Evolutionary conservation across 2,329 filamentous ascomycete genomes (phyloP).

Genomic region (Pseudogymnoascus sp.): DNA sequence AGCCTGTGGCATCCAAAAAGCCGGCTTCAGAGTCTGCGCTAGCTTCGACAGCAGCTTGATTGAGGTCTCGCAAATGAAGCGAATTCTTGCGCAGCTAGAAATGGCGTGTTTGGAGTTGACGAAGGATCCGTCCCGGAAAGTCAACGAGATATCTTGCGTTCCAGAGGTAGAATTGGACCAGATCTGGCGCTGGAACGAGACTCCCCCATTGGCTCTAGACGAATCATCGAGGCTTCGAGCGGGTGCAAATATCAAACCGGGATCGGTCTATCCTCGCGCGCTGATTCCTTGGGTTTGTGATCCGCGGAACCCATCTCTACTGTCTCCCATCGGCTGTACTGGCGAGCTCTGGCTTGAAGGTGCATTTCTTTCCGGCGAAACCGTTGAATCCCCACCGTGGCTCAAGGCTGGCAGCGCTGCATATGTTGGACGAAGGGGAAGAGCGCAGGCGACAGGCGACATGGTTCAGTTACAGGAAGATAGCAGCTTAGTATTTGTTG

Average conservation of each 20-base stretch:
- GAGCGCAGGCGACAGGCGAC: slow-evolving; percentile 23
- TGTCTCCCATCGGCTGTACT: slow-evolving; percentile 34
- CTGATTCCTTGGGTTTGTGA: slow-evolving; percentile 28
- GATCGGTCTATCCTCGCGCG: slow-evolving; percentile 29
- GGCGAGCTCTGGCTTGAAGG: slow-evolving; percentile 36
- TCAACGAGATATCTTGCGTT: slow-evolving; percentile 31
- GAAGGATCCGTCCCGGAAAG: slow-evolving; percentile 20
- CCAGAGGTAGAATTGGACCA: slow-evolving; percentile 30
- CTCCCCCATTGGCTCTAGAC: slow-evolving; percentile 29
- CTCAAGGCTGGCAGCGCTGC: slow-evolving; percentile 28
- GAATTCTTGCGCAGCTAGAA: slow-evolving; percentile 31
- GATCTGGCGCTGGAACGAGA: slow-evolving; percentile 36
- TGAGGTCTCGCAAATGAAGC: slow-evolving; percentile 29
- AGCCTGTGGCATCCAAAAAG: slow-evolving; percentile 35
- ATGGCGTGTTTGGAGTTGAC: slow-evolving; percentile 19
- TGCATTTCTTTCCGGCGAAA: slow-evolving; percentile 22
- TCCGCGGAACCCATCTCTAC: slow-evolving; percentile 25
- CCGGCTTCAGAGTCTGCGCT: slow-evolving; percentile 35
- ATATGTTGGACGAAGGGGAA: slow-evolving; percentile 25
- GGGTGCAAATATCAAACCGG: slow-evolving; percentile 16
- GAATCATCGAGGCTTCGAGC: slow-evolving; percentile 19
- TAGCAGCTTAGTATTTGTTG: slow-evolving; percentile 22
- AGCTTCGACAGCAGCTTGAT: slow-evolving; percentile 35
- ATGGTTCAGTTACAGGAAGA: slow-evolving; percentile 24
- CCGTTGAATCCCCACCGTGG: slow-evolving; percentile 27